phyloP scores from a whole-genome alignment of 2,329 filamentous ascomycete species.

The Ophiostoma novo-ulmi region DNA sequence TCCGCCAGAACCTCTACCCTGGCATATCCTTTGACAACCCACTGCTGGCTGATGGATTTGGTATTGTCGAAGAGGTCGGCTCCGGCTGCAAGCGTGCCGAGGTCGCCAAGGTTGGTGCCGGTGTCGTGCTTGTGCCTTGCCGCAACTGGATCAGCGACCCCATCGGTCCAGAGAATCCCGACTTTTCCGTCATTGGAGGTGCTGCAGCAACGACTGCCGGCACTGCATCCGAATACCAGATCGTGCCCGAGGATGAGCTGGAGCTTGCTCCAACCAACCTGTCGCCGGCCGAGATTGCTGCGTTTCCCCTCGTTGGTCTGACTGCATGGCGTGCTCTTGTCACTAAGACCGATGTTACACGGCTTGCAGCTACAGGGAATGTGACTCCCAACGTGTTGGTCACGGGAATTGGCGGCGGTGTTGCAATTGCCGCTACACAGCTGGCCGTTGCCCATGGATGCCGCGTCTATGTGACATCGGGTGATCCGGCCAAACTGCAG shows the following conservation, averaged over 20 bases:
- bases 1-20: slow-evolving; percentile 87
- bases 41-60: slow-evolving; percentile 76
- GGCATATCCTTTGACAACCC: slow-evolving; percentile 73
- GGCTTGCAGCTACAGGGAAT: not conserved
- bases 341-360: slow-evolving; percentile 52
- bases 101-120: slow-evolving; percentile 51
- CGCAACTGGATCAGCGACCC: slow-evolving; percentile 69
- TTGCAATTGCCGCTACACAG: slow-evolving; percentile 74
- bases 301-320: slow-evolving; percentile 75
- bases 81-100: slow-evolving; percentile 37
- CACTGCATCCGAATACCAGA: slow-evolving; percentile 68
- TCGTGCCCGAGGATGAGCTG: slow-evolving; percentile 65
- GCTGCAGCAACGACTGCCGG: slow-evolving; percentile 62
- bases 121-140: slow-evolving; percentile 73
- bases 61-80: slow-evolving; percentile 63
- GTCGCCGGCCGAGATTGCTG: slow-evolving; percentile 68
- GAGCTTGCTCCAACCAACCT: slow-evolving; percentile 73
- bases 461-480: slow-evolving; percentile 76
- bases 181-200: slow-evolving; percentile 64
- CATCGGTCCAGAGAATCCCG: slow-evolving; percentile 64
- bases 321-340: slow-evolving; percentile 85
- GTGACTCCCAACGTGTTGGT: slow-evolving; percentile 71
- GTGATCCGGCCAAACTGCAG: slow-evolving; percentile 68
- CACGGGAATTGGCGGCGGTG: slow-evolving; percentile 89
- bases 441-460: slow-evolving; percentile 72